Conservation (phyloP, 306 rosid genomes). For the Vicia villosa region DNA sequence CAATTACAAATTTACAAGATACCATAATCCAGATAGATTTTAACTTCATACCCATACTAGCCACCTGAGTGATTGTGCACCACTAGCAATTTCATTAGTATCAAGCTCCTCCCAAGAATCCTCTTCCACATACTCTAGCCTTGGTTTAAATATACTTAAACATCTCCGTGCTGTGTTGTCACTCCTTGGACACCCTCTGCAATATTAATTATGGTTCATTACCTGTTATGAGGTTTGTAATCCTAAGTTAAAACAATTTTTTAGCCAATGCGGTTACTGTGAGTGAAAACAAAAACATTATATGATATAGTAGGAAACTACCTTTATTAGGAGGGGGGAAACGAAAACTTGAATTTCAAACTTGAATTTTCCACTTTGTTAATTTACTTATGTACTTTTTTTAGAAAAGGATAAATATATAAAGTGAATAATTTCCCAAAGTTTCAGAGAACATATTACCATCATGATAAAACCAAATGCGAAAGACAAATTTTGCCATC, state of each 20-base stretch:
- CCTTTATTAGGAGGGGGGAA: not conserved
- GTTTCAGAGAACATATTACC: not conserved
- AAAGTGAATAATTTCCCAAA: not conserved
- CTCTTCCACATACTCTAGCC: slow-evolving; percentile 65
- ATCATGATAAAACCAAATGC: not conserved
- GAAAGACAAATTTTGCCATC: slow-evolving; percentile 15
- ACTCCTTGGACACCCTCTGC: slow-evolving; percentile 94
- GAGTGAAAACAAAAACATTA: slow-evolving; percentile 1
- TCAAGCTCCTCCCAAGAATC: slow-evolving; percentile 97
- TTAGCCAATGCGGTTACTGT: slow-evolving; percentile 7
- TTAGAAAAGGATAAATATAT: not conserved
- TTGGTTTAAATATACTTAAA: slow-evolving; percentile 79
- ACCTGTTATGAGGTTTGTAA: slow-evolving; percentile 63
- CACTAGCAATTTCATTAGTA: slow-evolving; percentile 62
- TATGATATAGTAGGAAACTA: not conserved
- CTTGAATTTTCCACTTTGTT: not conserved
- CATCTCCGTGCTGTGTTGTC: slow-evolving; percentile 72
- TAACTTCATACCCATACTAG: slow-evolving; percentile 73
- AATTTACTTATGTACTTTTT: not conserved
- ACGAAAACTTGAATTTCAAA: not conserved
- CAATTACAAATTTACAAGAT: slow-evolving; percentile 18
- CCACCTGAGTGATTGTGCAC: slow-evolving; percentile 81
- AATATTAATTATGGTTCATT: slow-evolving; percentile 65
- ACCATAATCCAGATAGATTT: slow-evolving; percentile 26
- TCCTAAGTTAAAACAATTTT: slow-evolving; percentile 51